phyloP scores from a whole-genome alignment of 768 basidiomycete genomes.

The Boletus tomentosulus region DNA sequence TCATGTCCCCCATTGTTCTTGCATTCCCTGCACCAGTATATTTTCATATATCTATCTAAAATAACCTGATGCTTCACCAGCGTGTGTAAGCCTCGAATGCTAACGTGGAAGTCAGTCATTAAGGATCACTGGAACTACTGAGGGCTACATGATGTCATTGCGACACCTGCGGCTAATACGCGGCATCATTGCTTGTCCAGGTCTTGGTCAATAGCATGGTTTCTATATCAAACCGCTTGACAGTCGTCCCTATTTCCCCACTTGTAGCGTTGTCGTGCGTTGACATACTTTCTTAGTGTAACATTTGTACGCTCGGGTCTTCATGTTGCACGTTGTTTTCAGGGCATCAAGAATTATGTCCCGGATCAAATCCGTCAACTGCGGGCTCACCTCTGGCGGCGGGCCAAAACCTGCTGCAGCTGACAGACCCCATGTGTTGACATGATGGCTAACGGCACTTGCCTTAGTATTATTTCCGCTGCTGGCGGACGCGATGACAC shows the following conservation, averaged over 20 bases:
- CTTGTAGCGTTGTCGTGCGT: no score
- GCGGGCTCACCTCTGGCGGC: no score
- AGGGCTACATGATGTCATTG: background rate
- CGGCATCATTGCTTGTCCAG: no score
- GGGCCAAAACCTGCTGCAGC: background rate
- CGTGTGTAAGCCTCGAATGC: background rate
- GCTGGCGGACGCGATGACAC: background rate
- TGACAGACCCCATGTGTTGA: background rate
- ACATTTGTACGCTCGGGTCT: no score
- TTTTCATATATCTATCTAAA: constrained; percentile 10
- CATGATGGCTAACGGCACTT: background rate
- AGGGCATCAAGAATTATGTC: no score
- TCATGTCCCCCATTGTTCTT: constrained; percentile 11
- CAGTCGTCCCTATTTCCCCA: no score
- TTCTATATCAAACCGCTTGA: no score
- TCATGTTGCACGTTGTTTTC: no score
- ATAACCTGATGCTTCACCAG: background rate
- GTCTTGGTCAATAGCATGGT: no score
- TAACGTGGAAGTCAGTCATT: background rate
- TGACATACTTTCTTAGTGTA: no score
- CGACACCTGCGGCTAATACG: background rate
- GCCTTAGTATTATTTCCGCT: background rate
- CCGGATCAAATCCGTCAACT: no score
- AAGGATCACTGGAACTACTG: background rate
- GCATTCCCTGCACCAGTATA: constrained; percentile 8